These are phyloP conservation scores for Pleurotus sapidus DNA, from an alignment of 768 basidiomycete genomes.

Conservation along the genomic window DNA sequence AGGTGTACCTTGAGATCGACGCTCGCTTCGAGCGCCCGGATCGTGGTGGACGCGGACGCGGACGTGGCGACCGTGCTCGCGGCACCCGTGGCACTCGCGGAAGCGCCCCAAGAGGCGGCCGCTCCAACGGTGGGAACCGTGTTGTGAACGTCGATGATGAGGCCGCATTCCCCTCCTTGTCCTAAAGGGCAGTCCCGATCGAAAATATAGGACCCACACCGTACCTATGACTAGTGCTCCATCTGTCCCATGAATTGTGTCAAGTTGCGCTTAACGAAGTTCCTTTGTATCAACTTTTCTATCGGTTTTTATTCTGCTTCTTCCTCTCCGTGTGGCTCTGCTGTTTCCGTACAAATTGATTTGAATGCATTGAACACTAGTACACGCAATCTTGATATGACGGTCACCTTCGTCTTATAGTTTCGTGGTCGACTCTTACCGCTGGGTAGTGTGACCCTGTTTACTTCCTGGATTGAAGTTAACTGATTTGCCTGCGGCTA, in stretches of 20 bases:
- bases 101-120: constrained; percentile 35
- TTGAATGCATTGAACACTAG: background rate
- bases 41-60: constrained; percentile 60
- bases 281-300: constrained; percentile 4
- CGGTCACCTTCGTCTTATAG: no score
- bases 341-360: background rate
- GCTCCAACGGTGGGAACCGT: constrained; percentile 35
- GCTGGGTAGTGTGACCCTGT: no score
- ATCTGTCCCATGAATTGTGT: background rate
- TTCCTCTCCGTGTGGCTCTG: background rate
- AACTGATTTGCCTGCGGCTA: no score
- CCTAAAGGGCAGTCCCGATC: constrained; percentile 29
- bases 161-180: constrained; percentile 86
- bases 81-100: constrained; percentile 42
- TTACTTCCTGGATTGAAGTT: no score
- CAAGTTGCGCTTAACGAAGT: background rate
- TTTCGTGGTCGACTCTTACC: no score
- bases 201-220: background rate
- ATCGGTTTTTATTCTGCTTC: background rate
- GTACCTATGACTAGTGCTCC: constrained; percentile 1
- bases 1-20: constrained; percentile 90
- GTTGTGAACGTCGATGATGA: constrained; percentile 78
- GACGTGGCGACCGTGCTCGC: constrained; percentile 37
- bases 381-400: background rate
- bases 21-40: constrained; percentile 81